phyloP scores from a whole-genome alignment of 768 basidiomycete species.

The Coprinopsis marcescibilis region DNA sequence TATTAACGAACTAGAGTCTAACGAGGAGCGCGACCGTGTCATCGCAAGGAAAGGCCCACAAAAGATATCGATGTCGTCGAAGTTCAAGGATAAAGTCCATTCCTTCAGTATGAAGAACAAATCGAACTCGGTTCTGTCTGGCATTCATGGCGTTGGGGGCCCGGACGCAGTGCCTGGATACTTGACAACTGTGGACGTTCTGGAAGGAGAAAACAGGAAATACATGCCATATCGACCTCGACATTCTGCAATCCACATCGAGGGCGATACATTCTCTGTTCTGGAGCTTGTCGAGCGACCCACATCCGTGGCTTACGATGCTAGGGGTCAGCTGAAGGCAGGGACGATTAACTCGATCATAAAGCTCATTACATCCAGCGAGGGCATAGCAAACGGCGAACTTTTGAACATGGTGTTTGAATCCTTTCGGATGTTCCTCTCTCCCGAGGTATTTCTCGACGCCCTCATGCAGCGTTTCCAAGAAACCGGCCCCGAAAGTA shows the following conservation, averaged over 20 bases:
- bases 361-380: slow-evolving; percentile 38
- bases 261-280: background rate
- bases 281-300: background rate
- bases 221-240: no score
- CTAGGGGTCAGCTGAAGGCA: slow-evolving; percentile 17
- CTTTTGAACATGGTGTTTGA: slow-evolving; percentile 55
- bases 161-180: no score
- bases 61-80: no score
- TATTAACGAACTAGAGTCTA: no score
- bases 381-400: slow-evolving; percentile 32
- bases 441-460: slow-evolving; percentile 38
- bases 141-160: no score
- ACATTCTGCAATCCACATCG: background rate
- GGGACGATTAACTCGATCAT: slow-evolving; percentile 37
- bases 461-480: slow-evolving; percentile 43
- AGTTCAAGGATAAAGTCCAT: no score
- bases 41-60: no score
- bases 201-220: no score
- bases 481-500: slow-evolving; percentile 14
- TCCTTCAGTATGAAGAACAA: no score
- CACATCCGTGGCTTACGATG: slow-evolving; percentile 8
- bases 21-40: no score
- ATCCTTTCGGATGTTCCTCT: slow-evolving; percentile 64
- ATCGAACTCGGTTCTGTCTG: no score
- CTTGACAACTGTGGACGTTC: no score